A percentile compares a stretch with the other conserved stretches of the same genome.
Conservation (phyloP, 148 eudicot genomes). For the Nyssa sinensis region DNA sequence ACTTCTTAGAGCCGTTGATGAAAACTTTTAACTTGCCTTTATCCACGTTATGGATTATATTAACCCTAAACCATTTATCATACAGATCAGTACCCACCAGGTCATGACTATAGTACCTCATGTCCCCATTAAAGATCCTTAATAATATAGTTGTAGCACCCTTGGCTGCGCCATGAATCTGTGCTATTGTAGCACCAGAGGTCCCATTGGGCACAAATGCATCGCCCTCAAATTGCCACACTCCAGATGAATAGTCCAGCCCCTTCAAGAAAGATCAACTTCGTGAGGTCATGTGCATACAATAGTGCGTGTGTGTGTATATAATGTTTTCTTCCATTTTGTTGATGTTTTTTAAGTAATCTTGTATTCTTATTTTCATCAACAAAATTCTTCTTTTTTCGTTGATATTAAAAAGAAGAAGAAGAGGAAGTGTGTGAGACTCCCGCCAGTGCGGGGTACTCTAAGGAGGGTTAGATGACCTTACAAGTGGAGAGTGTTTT, state of each 20-base stretch:
- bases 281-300: not conserved
- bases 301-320: no score
- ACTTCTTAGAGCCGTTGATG: not conserved
- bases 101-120: constrained; percentile 13
- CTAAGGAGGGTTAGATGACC: no score
- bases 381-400: no score
- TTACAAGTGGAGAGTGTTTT: no score
- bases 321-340: no score
- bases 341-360: no score
- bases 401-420: no score
- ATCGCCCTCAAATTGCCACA: constrained; percentile 21
- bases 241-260: constrained; percentile 19
- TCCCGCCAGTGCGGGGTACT: no score
- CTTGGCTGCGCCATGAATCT: constrained; percentile 18
- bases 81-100: constrained; percentile 4
- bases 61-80: constrained; percentile 20
- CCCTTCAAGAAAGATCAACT: not conserved
- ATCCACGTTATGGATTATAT: constrained; percentile 19
- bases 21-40: constrained; percentile 17
- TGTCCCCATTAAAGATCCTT: constrained; percentile 11
- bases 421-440: no score
- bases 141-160: not conserved
- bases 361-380: no score
- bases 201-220: constrained; percentile 16
- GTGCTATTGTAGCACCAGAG: constrained; percentile 6